phyloP scores from a whole-genome alignment of 83 land plant genomes.

The Diphasiastrum complanatum region DNA sequence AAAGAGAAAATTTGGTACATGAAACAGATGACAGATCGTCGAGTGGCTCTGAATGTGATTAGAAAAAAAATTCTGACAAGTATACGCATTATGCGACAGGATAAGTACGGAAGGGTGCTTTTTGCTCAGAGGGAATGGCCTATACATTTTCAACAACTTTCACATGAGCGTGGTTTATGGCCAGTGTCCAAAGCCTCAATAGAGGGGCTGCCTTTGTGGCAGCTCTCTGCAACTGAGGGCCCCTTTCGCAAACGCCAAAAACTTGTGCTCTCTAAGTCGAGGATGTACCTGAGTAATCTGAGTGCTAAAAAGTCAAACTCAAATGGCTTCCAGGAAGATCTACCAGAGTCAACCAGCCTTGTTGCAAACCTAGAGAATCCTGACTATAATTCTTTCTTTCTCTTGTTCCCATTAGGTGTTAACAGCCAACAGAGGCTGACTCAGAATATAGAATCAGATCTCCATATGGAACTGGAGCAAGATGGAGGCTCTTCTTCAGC shows the following conservation, averaged over 20 bases:
- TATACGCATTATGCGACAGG: slow-evolving; percentile 82
- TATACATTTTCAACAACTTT: slow-evolving; percentile 82
- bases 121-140: slow-evolving; percentile 99
- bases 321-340: no score
- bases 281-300: no score
- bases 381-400: slow-evolving; percentile 56
- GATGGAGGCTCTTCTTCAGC: slow-evolving; percentile 38
- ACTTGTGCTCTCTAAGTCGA: slow-evolving; percentile 67
- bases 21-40: slow-evolving; percentile 72
- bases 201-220: slow-evolving; percentile 71
- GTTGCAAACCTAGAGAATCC: slow-evolving; percentile 16
- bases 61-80: slow-evolving; percentile 83
- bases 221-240: slow-evolving; percentile 96
- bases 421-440: slow-evolving; percentile 28
- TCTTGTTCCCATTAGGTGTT: slow-evolving; percentile 37
- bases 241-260: slow-evolving; percentile 98
- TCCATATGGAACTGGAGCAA: slow-evolving; percentile 51
- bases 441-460: slow-evolving; percentile 35
- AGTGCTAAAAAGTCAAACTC: no score
- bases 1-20: slow-evolving; percentile 56
- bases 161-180: slow-evolving; percentile 91
- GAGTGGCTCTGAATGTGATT: slow-evolving; percentile 72
- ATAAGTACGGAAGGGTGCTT: slow-evolving; percentile 99
- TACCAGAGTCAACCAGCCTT: slow-evolving; percentile 25
- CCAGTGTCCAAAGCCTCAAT: slow-evolving; percentile 45